Conservation (phyloP, 768 basidiomycete species). For the Hygrophoropsis aurantiaca region DNA sequence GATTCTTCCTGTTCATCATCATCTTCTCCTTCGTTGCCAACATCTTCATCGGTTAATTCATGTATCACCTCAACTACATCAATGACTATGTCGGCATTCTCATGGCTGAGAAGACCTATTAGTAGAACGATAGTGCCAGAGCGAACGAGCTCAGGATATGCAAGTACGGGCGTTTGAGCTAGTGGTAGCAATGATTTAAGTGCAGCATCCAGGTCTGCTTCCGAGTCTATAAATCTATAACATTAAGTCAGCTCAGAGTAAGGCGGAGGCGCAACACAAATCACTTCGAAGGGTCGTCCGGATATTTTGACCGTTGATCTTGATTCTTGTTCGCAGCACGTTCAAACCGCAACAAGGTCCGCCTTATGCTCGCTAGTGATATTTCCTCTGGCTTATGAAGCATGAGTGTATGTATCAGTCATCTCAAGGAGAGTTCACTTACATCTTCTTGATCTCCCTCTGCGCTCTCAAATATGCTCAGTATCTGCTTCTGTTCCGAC, state of each 20-base stretch:
- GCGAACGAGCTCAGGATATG: conserved; percentile 87
- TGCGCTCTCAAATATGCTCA: conserved; percentile 88
- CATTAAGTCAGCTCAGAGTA: conserved; percentile 6
- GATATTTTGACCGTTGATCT: conserved; percentile 93
- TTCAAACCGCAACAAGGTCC: conserved; percentile 79
- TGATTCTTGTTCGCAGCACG: conserved; percentile 92
- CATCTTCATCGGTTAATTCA: conserved; percentile 96
- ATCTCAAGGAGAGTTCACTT: conserved; percentile 27
- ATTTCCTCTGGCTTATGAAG: conserved; percentile 58
- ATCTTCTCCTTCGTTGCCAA: conserved; percentile 72
- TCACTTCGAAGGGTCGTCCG: conserved; percentile 88
- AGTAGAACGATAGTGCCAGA: conserved; percentile 70
- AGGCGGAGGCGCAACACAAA: conserved; percentile 9
- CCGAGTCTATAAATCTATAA: conserved; percentile 94
- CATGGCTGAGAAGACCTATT: conserved; percentile 87
- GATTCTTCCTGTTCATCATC: conserved; percentile 61
- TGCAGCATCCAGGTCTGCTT: conserved; percentile 88
- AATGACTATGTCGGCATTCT: conserved; percentile 97
- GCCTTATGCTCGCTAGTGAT: conserved; percentile 67
- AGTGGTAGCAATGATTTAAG: conserved; percentile 88
- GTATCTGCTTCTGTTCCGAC: conserved; percentile 88
- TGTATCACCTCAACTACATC: conserved; percentile 90
- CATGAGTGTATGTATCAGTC: too few relatives aligned
- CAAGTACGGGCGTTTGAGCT: conserved; percentile 76
- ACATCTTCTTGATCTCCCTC: conserved; percentile 68